These are phyloP conservation scores for Cladosporium sp. DNA, from an alignment of 2,329 filamentous ascomycete species.

Conservation along the genomic window DNA sequence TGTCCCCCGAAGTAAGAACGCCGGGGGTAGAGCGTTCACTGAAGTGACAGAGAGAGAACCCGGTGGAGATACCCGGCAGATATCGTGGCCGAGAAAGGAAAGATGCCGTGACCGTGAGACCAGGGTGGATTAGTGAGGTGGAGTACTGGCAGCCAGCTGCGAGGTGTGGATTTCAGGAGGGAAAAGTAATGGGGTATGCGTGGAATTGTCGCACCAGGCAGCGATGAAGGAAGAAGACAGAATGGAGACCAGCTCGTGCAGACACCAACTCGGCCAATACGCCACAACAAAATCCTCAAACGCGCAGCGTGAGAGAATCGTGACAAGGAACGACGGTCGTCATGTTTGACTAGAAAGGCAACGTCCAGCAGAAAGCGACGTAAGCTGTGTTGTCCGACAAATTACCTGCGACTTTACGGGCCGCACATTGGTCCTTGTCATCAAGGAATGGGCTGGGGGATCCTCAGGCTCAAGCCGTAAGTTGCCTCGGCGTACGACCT, in stretches of 20 bases:
- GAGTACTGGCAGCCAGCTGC: conserved; percentile 10
- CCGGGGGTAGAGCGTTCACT: too few relatives aligned
- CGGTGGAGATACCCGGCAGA: not conserved
- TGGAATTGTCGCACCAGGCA: not conserved
- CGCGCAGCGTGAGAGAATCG: conserved; percentile 1
- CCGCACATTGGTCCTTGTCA: not conserved
- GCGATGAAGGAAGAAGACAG: not conserved
- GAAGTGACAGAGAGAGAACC: too few relatives aligned
- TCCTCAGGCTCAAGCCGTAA: not conserved
- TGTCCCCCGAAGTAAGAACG: too few relatives aligned
- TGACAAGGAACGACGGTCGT: not conserved
- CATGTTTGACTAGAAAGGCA: not conserved
- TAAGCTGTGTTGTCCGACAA: not conserved
- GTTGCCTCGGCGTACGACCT: not conserved
- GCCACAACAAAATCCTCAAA: conserved; percentile 1
- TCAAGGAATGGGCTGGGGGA: conserved; percentile 6
- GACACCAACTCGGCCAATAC: too few relatives aligned
- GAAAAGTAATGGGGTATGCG: not conserved
- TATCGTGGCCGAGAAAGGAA: not conserved
- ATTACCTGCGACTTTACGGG: not conserved
- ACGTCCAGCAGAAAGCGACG: conserved; percentile 1
- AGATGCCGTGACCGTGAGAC: not conserved
- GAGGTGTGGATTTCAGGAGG: conserved; percentile 5
- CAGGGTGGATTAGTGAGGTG: conserved; percentile 9
- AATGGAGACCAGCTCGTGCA: conserved; percentile 4